Conservation (phyloP, 116 monocot genomes). For the Trichopus zeylanicus region DNA sequence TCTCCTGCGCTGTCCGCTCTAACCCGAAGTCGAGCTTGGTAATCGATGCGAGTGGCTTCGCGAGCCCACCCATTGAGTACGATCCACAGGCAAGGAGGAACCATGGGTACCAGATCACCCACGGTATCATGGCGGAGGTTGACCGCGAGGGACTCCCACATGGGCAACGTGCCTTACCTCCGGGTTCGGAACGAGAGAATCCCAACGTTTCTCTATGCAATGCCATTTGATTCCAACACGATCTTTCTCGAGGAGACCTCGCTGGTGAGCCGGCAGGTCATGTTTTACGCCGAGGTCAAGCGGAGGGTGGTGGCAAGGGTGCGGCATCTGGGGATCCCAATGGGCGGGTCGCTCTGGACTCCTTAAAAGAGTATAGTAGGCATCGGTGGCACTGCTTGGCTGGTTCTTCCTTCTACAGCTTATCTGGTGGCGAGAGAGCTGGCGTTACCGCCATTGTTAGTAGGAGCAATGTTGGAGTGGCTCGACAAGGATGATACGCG, state of each 20-base stretch:
- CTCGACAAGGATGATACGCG: slow-evolving; percentile 20
- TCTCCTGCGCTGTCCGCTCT: slow-evolving; percentile 47
- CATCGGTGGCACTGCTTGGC: slow-evolving; percentile 64
- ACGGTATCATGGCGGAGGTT: slow-evolving; percentile 76
- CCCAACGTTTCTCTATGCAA: slow-evolving; percentile 78
- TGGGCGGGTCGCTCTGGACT: slow-evolving; percentile 51
- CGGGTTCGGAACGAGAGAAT: slow-evolving; percentile 22
- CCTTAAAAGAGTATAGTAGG: too few relatives aligned
- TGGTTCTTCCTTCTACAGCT: too few relatives aligned
- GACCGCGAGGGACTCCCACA: slow-evolving; percentile 64
- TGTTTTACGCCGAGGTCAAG: slow-evolving; percentile 46
- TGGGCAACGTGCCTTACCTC: slow-evolving; percentile 22
- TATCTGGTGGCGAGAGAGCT: too few relatives aligned
- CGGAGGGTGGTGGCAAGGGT: slow-evolving; percentile 63
- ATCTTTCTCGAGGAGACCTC: slow-evolving; percentile 86
- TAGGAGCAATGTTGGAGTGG: slow-evolving; percentile 41
- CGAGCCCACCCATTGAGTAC: slow-evolving; percentile 43
- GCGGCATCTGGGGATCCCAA: slow-evolving; percentile 51
- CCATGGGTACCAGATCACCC: slow-evolving; percentile 72
- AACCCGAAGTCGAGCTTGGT: slow-evolving; percentile 28
- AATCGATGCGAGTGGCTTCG: slow-evolving; percentile 66
- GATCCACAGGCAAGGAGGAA: slow-evolving; percentile 19
- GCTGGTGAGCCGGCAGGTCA: slow-evolving; percentile 49
- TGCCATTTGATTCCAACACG: slow-evolving; percentile 51
- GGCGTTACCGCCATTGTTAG: too few relatives aligned